Evolutionary conservation across 306 rosid species (phyloP), one percentile per base, ranked within the genome.

Genomic region (Vachellia collinsii): DNA sequence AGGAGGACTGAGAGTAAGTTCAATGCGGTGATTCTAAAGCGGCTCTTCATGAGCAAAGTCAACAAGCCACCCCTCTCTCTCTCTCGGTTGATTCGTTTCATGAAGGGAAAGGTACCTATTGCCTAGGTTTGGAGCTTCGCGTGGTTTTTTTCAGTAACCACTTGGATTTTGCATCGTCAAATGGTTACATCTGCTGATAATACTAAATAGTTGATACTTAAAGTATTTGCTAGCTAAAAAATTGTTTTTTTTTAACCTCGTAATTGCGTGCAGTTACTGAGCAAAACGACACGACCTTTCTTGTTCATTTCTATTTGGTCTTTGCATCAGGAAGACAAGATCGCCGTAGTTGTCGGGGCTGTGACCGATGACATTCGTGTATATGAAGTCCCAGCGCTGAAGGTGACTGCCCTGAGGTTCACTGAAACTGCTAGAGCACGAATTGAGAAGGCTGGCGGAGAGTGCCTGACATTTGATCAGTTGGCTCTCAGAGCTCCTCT

Each of bases 31-130:
- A 69, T 89, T 37, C 87, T 90, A 66, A 90, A 86, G 80, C 85
- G 96, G 43, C 90, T 91, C 29, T 89, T 88, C 86, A 89, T 91
- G 93, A 91, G 96, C 89, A 91, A 91, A 86, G 91, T 86, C 69
- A 91, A 91, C 87, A 91, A 83, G 81, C 81, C 93, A 0, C 92
- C 96, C 7, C 80, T 91, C 3, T 91, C 93, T 3, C 93, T 91
- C 47, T 91, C 96, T 42, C 76, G 92, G 8, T 81, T 91, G 89
- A 81, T 85, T 81, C 85, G 90, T 43, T 91, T 7, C 87, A 86
- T 41, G 81, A 58, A 85, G 74, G 90, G 90, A 11, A 70, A 70
- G 56, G 74, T 70, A 3, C 39, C 5, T 70, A 22, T 70, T n/a
- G 7, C 37, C 42, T 69, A 20, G 7, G 37, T 42, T 69, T 42